A percentile compares a stretch with the other conserved stretches of the same genome.
These are phyloP conservation scores for Tetrahymena thermophila DNA, from an alignment of 73 alveolate genomes.

Conservation along the genomic window DNA sequence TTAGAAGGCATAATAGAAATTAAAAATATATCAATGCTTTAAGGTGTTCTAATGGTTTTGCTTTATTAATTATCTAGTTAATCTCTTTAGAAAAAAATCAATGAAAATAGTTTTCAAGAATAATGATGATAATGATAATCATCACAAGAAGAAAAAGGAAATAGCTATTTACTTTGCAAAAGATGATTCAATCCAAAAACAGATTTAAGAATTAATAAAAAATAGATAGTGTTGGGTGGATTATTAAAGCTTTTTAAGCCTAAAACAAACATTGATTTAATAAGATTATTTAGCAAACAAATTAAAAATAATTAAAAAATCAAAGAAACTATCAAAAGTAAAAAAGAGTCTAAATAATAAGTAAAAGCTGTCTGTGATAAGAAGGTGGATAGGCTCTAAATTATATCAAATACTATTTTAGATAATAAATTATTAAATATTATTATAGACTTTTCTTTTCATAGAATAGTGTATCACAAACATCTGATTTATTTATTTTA, in stretches of 20 bases:
- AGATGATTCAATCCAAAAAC: too few relatives aligned
- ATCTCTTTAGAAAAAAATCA: too few relatives aligned
- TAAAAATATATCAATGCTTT: too few relatives aligned
- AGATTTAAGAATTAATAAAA: neutral
- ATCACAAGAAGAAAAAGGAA: too few relatives aligned
- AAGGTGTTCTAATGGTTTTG: too few relatives aligned
- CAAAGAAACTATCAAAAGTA: neutral
- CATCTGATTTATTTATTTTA: too few relatives aligned
- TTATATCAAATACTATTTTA: neutral
- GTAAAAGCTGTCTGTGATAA: neutral
- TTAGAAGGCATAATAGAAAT: too few relatives aligned
- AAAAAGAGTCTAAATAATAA: neutral
- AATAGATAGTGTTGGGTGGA: neutral
- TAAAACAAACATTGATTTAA: neutral
- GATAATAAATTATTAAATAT: neutral
- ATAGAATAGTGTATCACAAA: neutral
- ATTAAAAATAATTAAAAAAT: too few relatives aligned
- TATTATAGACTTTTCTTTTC: neutral
- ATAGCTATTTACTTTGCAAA: neutral
- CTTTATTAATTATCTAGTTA: too few relatives aligned
- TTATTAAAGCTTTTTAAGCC: neutral
- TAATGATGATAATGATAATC: neutral
- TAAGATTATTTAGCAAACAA: neutral
- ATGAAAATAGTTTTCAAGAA: too few relatives aligned
- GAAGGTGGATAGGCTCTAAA: neutral